phyloP scores from a whole-genome alignment of 306 rosid species.

The Sicyos baderoa region DNA sequence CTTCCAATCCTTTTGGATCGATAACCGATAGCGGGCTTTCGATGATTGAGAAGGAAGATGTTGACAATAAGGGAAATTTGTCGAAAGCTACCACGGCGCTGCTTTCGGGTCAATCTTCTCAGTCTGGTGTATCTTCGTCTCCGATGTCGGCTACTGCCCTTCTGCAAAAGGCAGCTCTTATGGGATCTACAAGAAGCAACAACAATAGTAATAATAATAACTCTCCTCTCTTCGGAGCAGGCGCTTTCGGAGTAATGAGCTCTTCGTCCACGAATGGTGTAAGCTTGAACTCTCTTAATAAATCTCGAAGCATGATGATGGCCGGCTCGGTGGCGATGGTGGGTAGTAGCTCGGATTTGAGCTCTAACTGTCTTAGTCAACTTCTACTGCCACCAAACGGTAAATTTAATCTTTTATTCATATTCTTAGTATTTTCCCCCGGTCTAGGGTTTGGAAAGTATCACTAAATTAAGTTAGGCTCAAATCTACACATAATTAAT shows the following conservation, averaged over 20 bases:
- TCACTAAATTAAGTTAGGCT: background rate
- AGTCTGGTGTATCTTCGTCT: conserved; percentile 29
- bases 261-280: conserved; percentile 32
- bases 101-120: conserved; percentile 2
- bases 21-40: conserved; percentile 16
- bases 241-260: conserved; percentile 46
- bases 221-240: conserved; percentile 35
- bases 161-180: conserved; percentile 40
- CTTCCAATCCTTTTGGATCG: conserved; percentile 36
- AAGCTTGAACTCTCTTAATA: conserved; percentile 24
- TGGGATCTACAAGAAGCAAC: conserved; percentile 40
- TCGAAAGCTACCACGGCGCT: conserved; percentile 9
- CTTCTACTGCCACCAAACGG: conserved; percentile 33
- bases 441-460: background rate
- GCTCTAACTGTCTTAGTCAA: conserved; percentile 33
- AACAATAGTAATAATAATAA: background rate
- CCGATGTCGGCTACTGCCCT: conserved; percentile 62
- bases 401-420: background rate
- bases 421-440: background rate
- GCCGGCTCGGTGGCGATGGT: background rate
- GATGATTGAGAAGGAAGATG: conserved; percentile 35
- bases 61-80: conserved; percentile 21
- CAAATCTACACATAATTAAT: too few relatives aligned
- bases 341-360: background rate
- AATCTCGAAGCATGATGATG: conserved; percentile 17